These are phyloP conservation scores for Dioszegia aurantiaca DNA, from an alignment of 768 basidiomycete genomes.

Conservation along the genomic window DNA sequence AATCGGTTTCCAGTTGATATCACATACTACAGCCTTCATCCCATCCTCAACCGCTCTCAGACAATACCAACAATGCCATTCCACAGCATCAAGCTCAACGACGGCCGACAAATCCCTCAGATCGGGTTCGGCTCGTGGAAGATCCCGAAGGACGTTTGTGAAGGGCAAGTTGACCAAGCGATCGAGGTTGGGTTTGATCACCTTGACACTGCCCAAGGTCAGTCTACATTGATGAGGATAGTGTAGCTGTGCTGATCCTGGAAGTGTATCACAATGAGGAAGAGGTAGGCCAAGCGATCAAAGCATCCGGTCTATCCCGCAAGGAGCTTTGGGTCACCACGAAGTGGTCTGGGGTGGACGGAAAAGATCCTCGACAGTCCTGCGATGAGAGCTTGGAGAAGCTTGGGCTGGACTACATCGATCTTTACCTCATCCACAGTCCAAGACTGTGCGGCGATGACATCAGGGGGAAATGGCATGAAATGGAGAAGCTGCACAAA, in stretches of 20 bases:
- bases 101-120: constrained; percentile 47
- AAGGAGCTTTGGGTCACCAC: constrained; percentile 47
- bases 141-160: constrained; percentile 42
- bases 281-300: constrained; percentile 42
- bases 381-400: constrained; percentile 65
- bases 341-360: constrained; percentile 38
- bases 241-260: background rate
- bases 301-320: constrained; percentile 30
- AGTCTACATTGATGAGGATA: constrained; percentile 6
- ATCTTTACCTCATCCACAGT: constrained; percentile 42
- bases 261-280: constrained; percentile 52
- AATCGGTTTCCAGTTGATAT: too few species aligned
- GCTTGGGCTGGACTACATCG: constrained; percentile 35
- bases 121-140: constrained; percentile 52
- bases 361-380: constrained; percentile 23
- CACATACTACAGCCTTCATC: too few species aligned
- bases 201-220: constrained; percentile 47
- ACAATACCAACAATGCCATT: too few species aligned
- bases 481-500: constrained; percentile 37
- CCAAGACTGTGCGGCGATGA: constrained; percentile 33
- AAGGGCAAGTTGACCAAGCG: constrained; percentile 42
- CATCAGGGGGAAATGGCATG: constrained; percentile 39
- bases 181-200: constrained; percentile 47
- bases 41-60: too few species aligned
- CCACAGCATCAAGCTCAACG: constrained; percentile 44